Evolutionary conservation across 768 basidiomycete genomes (phyloP).

Genomic region (Daedaleopsis sinensis): DNA sequence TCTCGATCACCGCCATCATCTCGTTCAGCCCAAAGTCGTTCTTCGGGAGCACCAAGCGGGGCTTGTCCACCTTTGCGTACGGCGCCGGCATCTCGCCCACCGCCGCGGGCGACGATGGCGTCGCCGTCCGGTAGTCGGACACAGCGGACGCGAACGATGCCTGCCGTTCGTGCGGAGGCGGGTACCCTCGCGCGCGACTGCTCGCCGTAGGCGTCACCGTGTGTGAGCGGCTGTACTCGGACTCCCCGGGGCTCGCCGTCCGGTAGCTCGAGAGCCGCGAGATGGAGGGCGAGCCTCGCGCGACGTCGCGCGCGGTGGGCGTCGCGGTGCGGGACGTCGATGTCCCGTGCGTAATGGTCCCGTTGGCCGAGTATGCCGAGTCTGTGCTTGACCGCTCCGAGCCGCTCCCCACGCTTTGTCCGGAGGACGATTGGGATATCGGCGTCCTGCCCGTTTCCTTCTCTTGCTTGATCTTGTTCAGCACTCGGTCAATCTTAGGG

Average conservation of each 20-base stretch:
- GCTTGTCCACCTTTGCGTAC: constrained; percentile 7
- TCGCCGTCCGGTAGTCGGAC: constrained; percentile 53
- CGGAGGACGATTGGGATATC: constrained; percentile 25
- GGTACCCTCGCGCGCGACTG: constrained; percentile 5
- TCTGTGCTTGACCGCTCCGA: constrained; percentile 39
- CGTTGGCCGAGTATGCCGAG: constrained; percentile 58
- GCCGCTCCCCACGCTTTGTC: constrained; percentile 18
- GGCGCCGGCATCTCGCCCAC: constrained; percentile 12
- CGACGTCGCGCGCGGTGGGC: constrained; percentile 20
- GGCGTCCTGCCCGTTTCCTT: constrained; percentile 41
- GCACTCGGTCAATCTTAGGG: constrained; percentile 73
- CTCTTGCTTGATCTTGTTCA: constrained; percentile 74
- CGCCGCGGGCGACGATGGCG: constrained; percentile 20
- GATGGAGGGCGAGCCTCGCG: constrained; percentile 27
- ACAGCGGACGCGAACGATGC: constrained; percentile 77
- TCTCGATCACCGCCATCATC: constrained; percentile 90
- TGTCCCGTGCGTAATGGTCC: constrained; percentile 4
- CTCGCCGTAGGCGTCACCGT: constrained; percentile 45
- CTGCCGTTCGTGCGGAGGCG: constrained; percentile 46
- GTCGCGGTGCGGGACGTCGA: constrained; percentile 40
- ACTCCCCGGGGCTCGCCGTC: constrained; percentile 31
- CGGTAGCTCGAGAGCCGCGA: constrained; percentile 34
- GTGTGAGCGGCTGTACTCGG: constrained; percentile 20
- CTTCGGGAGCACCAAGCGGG: constrained; percentile 54
- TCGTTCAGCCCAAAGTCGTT: constrained; percentile 86